phyloP scores from a whole-genome alignment of 2,329 filamentous ascomycete genomes.

The Microthyrium microscopicum region DNA sequence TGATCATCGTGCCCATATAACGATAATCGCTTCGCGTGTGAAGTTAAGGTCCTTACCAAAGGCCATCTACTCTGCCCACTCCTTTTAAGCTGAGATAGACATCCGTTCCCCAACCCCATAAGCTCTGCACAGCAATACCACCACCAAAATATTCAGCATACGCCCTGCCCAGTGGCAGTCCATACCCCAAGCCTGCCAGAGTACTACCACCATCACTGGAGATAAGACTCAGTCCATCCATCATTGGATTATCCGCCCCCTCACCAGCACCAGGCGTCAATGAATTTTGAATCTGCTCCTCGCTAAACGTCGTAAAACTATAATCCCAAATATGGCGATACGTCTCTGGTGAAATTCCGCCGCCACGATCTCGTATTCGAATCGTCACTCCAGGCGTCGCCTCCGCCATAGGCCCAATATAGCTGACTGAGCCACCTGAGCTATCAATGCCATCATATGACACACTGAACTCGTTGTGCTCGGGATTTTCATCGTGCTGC shows the following conservation, averaged over 20 bases:
- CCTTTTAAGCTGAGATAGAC: constrained; percentile 47
- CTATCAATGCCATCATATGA: constrained; percentile 18
- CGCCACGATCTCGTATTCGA: constrained; percentile 85
- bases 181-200: constrained; percentile 81
- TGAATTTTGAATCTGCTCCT: constrained; percentile 35
- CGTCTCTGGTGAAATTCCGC: constrained; percentile 74
- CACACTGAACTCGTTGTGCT: constrained; percentile 12
- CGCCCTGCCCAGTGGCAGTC: constrained; percentile 72
- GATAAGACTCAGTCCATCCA: constrained; percentile 60
- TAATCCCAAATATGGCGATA: constrained; percentile 89
- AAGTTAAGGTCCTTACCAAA: no score
- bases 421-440: no score
- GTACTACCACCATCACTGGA: constrained; percentile 59
- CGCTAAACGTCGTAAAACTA: constrained; percentile 87
- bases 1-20: no score
- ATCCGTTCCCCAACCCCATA: constrained; percentile 80
- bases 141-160: constrained; percentile 98
- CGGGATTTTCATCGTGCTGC: no score
- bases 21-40: no score
- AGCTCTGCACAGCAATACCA: constrained; percentile 82
- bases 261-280: constrained; percentile 19
- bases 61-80: constrained; percentile 28
- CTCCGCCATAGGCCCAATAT: constrained; percentile 28
- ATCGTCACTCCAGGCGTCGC: constrained; percentile 76
- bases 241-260: constrained; percentile 15